Evolutionary conservation across 2,329 filamentous ascomycete species (phyloP), one percentile per base, ranked within the genome.

Genomic region (Mycogone perniciosa): DNA sequence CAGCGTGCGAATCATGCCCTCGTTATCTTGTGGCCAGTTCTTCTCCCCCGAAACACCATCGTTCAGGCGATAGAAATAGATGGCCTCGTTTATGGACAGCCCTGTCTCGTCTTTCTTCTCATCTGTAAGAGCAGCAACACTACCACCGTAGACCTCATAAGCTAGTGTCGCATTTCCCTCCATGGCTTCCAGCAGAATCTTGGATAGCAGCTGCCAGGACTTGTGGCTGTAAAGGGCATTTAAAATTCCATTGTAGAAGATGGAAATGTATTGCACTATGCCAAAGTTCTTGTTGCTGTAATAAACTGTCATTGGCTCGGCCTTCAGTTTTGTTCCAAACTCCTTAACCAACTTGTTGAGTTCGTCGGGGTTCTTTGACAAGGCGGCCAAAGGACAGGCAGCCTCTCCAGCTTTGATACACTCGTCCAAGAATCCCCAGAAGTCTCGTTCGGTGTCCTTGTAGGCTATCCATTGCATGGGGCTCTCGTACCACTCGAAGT

Each of bases 271-370:
- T 47, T 70, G 67, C 3, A 76, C 46, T 0, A 65, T 52, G 0
- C 71, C 72, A 30, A 72, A 70, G 4, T 66, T 57, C 1, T 65
- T 65, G 34, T 61, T 64, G 57, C 75, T 71, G 47, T 77, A 52
- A 45, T 76, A 75, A 9, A 73, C 67, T 2, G 59, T 59, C 27
- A 74, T 53, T 0, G 74, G 73, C 6, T 74, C 62, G 4, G 65
- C 57, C 29, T 62, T 59, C 4, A 78, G 59, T 2, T 61, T 54
- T 0, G 60, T 54, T 1, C 71, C 56, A 4, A 71, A 63, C 0
- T 51, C 38, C 2, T 68, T 49, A 1, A 77, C 59, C 29, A 64
- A 63, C 1, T 57, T 50, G 13, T 59, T 54, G 7, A 75, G 59
- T 5, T 60, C 63, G 30, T 71, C 62, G 38, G 65, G 66, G 1